Evolutionary conservation across 2,329 filamentous ascomycete species (phyloP).

Genomic region (Magnaporthiopsis incrustans): DNA sequence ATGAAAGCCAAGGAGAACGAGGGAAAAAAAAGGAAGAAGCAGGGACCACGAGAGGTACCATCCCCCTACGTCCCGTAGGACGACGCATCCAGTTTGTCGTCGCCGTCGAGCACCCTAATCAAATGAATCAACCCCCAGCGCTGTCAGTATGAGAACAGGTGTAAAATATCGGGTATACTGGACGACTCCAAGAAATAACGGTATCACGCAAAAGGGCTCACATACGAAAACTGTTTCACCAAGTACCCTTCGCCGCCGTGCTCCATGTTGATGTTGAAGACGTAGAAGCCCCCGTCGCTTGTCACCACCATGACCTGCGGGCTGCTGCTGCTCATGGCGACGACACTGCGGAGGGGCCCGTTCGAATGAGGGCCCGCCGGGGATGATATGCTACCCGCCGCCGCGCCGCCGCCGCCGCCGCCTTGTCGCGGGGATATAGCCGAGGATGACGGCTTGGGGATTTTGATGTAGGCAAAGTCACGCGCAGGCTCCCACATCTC

Average conservation of each 20-base stretch:
- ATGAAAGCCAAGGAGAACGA: background rate
- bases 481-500: slow-evolving; percentile 96
- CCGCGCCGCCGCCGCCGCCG: slow-evolving; percentile 9
- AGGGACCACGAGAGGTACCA: background rate
- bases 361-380: background rate
- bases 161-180: too few relatives aligned
- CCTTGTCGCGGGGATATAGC: slow-evolving; percentile 19
- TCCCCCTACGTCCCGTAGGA: slow-evolving; percentile 26
- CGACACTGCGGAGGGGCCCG: slow-evolving; percentile 73
- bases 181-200: background rate
- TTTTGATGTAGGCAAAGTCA: slow-evolving; percentile 94
- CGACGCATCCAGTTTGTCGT: slow-evolving; percentile 46
- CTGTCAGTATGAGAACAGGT: background rate
- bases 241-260: slow-evolving; percentile 87
- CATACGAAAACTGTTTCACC: slow-evolving; percentile 89
- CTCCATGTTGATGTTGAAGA: slow-evolving; percentile 92
- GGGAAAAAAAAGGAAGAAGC: background rate
- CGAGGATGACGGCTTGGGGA: slow-evolving; percentile 53
- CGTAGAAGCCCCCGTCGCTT: slow-evolving; percentile 88
- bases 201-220: slow-evolving; percentile 12
- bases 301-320: slow-evolving; percentile 98
- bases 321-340: slow-evolving; percentile 90
- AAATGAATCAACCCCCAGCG: slow-evolving; percentile 6
- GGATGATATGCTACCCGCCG: slow-evolving; percentile 21
- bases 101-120: slow-evolving; percentile 42